These are phyloP conservation scores for Aspergillus cristatus DNA, from an alignment of 495 filamentous ascomycete species.

Conservation along the genomic window DNA sequence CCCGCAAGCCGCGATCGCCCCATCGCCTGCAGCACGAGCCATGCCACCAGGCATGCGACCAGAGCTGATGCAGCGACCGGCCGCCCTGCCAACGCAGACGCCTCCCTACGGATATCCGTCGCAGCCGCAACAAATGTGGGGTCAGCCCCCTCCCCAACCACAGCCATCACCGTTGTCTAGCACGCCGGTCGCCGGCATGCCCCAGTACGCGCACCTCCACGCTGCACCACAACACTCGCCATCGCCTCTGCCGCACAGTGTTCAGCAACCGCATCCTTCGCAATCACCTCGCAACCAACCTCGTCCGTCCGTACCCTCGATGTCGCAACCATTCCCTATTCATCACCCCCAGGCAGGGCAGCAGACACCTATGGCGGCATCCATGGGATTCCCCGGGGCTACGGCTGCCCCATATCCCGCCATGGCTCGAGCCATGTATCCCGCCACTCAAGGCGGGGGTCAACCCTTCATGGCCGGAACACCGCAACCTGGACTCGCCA, in stretches of 20 bases:
- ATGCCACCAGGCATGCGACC: constrained; percentile 35
- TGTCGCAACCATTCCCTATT: constrained; percentile 38
- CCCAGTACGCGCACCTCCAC: constrained; percentile 38
- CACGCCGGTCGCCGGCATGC: constrained; percentile 33
- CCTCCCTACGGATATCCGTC: constrained; percentile 39
- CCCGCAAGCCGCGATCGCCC: constrained; percentile 28
- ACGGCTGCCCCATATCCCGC: constrained; percentile 26
- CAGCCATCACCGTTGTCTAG: constrained; percentile 40
- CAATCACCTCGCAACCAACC: constrained; percentile 42
- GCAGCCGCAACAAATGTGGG: constrained; percentile 43
- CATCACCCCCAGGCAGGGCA: constrained; percentile 48
- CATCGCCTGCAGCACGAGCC: constrained; percentile 31
- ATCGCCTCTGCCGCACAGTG: constrained; percentile 31
- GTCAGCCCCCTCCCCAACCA: constrained; percentile 46
- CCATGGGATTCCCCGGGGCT: constrained; percentile 32
- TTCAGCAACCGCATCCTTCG: constrained; percentile 32
- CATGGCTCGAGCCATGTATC: constrained; percentile 36
- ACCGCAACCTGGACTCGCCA: constrained; percentile 31
- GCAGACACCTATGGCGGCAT: constrained; percentile 47
- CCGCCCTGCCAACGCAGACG: constrained; percentile 26
- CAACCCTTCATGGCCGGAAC: constrained; percentile 33
- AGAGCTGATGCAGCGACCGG: constrained; percentile 39
- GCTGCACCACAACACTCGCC: constrained; percentile 32
- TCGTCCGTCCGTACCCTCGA: constrained; percentile 31
- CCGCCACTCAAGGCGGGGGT: constrained; percentile 28